These are phyloP conservation scores for Diaporthe citrichinensis DNA, from an alignment of 2,329 filamentous ascomycete species.

Conservation along the genomic window DNA sequence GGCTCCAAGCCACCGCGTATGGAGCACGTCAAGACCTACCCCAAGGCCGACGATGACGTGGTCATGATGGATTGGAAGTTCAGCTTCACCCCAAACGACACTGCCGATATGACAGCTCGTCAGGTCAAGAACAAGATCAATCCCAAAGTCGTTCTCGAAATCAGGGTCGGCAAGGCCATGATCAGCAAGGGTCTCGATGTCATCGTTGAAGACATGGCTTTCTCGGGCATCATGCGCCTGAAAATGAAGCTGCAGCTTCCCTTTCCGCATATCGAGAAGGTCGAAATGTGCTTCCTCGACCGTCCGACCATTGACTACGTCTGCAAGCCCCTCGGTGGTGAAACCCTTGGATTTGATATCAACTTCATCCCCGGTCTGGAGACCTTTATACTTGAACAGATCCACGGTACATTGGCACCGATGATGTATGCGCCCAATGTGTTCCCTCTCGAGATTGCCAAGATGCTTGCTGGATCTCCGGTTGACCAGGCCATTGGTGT, in stretches of 20 bases:
- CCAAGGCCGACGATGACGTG: constrained; percentile 93
- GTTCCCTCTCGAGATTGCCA: constrained; percentile 98
- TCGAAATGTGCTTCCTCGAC: constrained; percentile 96
- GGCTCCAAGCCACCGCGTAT: constrained; percentile 95
- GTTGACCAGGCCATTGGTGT: constrained; percentile 98
- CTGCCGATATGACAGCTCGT: constrained; percentile 87
- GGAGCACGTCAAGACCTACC: constrained; percentile 98
- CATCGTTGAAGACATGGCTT: constrained; percentile 98
- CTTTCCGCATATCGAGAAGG: constrained; percentile 93
- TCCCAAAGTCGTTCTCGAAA: constrained; percentile 95
- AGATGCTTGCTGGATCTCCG: constrained; percentile 94
- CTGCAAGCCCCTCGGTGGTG: constrained; percentile 96
- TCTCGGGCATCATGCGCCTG: constrained; percentile 94
- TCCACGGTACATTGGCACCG: constrained; percentile 91
- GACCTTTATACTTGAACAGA: constrained; percentile 93
- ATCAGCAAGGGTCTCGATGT: constrained; percentile 97
- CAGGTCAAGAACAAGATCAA: constrained; percentile 97
- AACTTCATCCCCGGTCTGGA: constrained; percentile 98
- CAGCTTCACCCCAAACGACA: constrained; percentile 97
- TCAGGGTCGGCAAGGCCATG: constrained; percentile 94
- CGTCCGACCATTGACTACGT: constrained; percentile 94
- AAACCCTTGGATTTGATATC: constrained; percentile 97
- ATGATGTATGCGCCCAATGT: constrained; percentile 99
- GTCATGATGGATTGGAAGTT: constrained; percentile 99
- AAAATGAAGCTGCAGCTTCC: constrained; percentile 98